A percentile compares a stretch with the other conserved stretches of the same genome.
These are phyloP conservation scores for Boletus smithii DNA, from an alignment of 1,284 basidiomycete genomes.

Conservation along the genomic window DNA sequence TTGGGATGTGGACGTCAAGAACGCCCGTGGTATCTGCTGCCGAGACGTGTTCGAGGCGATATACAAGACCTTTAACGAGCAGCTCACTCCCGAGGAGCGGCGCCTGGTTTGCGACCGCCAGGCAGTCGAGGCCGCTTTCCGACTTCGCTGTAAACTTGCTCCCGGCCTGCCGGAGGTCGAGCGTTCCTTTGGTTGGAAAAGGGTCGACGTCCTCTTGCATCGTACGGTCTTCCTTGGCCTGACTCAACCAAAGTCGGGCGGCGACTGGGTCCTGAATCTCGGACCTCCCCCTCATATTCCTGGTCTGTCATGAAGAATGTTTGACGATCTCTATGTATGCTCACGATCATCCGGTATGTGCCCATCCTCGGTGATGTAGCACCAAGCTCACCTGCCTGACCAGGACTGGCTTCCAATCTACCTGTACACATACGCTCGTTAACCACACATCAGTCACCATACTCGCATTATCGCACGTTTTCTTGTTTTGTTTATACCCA, in stretches of 20 bases:
- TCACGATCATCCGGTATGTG: slow-evolving; percentile 18
- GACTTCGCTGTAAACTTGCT: slow-evolving; percentile 43
- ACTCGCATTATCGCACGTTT: slow-evolving; percentile 19
- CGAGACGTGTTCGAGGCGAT: slow-evolving; percentile 55
- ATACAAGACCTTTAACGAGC: slow-evolving; percentile 43
- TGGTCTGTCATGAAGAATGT: slow-evolving; percentile 10
- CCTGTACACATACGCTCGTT: slow-evolving; percentile 25
- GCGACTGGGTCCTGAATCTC: slow-evolving; percentile 35
- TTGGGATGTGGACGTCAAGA: slow-evolving; percentile 46
- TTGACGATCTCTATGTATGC: slow-evolving; percentile 8
- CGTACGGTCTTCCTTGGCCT: slow-evolving; percentile 43
- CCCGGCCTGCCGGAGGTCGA: slow-evolving; percentile 38
- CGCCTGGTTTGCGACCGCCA: slow-evolving; percentile 34
- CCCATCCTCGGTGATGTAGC: neutral
- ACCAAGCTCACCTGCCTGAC: neutral
- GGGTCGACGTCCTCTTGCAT: slow-evolving; percentile 50
- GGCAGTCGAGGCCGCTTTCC: slow-evolving; percentile 40
- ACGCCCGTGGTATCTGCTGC: slow-evolving; percentile 42
- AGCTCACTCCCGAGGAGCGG: slow-evolving; percentile 42
- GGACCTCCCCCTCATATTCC: slow-evolving; percentile 16
- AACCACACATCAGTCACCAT: slow-evolving; percentile 9
- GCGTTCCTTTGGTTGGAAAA: slow-evolving; percentile 41
- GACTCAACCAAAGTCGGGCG: slow-evolving; percentile 30
- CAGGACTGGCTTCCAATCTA: slow-evolving; percentile 26
- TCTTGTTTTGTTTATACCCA: slow-evolving; percentile 9